Percentiles rank a stretch among this genome's conserved stretches.
phyloP scores from a whole-genome alignment of 805 yeast species.

The Lipomyces mesembrius region DNA sequence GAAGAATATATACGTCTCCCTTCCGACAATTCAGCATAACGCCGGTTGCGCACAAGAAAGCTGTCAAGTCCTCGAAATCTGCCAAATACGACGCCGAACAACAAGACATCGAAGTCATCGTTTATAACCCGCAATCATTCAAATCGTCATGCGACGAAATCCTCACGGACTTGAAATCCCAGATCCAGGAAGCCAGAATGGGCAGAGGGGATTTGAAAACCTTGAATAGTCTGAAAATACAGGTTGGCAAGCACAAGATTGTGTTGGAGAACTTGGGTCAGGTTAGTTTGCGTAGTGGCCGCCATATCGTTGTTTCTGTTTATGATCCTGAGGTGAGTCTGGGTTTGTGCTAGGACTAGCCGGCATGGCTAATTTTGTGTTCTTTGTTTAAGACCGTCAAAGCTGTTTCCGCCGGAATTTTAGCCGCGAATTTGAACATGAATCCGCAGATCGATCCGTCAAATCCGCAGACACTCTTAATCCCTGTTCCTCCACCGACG shows the following conservation, averaged over 20 bases:
- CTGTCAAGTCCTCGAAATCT: background rate
- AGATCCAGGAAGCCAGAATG: conserved; percentile 64
- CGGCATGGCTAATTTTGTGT: too few relatives aligned
- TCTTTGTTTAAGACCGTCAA: conserved; percentile 58
- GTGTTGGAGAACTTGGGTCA: conserved; percentile 58
- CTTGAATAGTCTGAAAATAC: conserved; percentile 61
- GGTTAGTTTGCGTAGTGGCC: conserved; percentile 67
- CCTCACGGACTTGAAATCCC: conserved; percentile 58
- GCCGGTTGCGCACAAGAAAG: background rate
- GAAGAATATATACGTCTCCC: background rate
- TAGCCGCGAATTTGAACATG: conserved; percentile 70
- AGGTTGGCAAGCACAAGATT: conserved; percentile 45
- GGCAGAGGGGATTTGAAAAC: conserved; percentile 71
- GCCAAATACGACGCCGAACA: conserved; percentile 12
- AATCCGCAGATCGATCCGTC: conserved; percentile 78
- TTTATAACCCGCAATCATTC: conserved; percentile 46
- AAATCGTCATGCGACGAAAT: conserved; percentile 54
- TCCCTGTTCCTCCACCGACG: conserved; percentile 75
- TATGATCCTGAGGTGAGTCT: conserved; percentile 62
- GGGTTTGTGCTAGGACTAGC: too few relatives aligned
- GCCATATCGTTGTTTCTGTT: conserved; percentile 75
- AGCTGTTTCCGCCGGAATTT: conserved; percentile 68
- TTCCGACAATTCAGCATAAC: conserved; percentile 1
- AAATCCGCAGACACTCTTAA: conserved; percentile 72
- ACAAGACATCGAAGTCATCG: conserved; percentile 28